A percentile compares a stretch with the other conserved stretches of the same genome.
phyloP scores from a whole-genome alignment of 768 basidiomycete genomes.

The Leccinum incarnatum region DNA sequence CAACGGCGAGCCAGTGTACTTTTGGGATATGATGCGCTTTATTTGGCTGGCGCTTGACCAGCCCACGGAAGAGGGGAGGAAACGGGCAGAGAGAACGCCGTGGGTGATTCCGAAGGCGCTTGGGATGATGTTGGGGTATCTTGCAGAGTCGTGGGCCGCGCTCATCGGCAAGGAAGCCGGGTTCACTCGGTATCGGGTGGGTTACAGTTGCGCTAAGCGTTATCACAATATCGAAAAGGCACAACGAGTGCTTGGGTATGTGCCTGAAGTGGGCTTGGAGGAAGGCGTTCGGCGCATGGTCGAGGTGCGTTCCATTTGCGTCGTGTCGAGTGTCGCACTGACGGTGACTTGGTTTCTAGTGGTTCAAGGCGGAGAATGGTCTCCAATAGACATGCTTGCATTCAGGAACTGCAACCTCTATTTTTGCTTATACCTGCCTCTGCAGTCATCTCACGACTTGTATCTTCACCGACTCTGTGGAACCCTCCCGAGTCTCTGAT shows the following conservation, averaged over 20 bases:
- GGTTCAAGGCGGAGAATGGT: constrained; percentile 31
- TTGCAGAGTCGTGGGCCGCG: constrained; percentile 73
- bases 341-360: constrained; percentile 12
- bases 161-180: constrained; percentile 75
- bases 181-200: constrained; percentile 84
- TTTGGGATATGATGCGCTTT: constrained; percentile 88
- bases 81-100: constrained; percentile 35
- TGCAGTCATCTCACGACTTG: not conserved
- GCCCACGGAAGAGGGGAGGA: constrained; percentile 41
- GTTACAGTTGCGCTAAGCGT: constrained; percentile 71
- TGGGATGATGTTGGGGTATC: constrained; percentile 68
- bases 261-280: constrained; percentile 83
- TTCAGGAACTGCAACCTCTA: not conserved
- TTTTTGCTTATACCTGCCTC: not conserved
- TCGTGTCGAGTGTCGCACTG: not conserved
- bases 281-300: constrained; percentile 83
- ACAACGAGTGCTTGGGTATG: constrained; percentile 86
- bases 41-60: constrained; percentile 74
- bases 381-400: constrained; percentile 19
- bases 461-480: not conserved
- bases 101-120: constrained; percentile 58
- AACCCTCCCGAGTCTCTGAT: not conserved
- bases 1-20: constrained; percentile 93
- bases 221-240: constrained; percentile 97
- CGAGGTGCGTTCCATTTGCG: constrained; percentile 48